These are phyloP conservation scores for Orbilia brochopaga DNA, from an alignment of 2,329 filamentous ascomycete species.

Conservation along the genomic window DNA sequence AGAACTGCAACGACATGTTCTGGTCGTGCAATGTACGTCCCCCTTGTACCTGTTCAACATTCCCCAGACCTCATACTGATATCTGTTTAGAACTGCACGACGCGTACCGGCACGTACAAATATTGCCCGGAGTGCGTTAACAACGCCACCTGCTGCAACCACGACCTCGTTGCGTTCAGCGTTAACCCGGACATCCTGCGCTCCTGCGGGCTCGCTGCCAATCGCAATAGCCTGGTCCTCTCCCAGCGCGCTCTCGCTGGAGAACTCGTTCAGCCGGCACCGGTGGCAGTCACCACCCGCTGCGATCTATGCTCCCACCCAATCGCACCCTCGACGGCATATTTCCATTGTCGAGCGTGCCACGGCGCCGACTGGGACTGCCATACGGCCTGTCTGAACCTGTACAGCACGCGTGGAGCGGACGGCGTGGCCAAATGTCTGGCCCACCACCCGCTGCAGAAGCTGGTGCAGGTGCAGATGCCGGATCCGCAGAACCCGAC, in stretches of 20 bases:
- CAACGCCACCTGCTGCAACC: constrained; percentile 41
- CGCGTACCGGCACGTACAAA: constrained; percentile 18
- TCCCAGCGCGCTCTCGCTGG: constrained; percentile 4
- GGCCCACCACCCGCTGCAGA: constrained; percentile 31
- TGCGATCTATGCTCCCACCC: constrained; percentile 42
- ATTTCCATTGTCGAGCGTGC: constrained; percentile 39
- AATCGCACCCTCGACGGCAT: constrained; percentile 37
- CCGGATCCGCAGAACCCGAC: constrained; percentile 36
- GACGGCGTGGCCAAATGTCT: constrained; percentile 42
- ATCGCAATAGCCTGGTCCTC: constrained; percentile 5
- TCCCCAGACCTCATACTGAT: background rate
- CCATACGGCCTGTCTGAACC: constrained; percentile 22
- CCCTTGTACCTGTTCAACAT: background rate
- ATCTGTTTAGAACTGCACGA: constrained; percentile 19
- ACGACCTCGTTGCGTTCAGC: constrained; percentile 43
- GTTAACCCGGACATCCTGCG: constrained; percentile 28
- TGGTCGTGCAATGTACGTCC: constrained; percentile 36
- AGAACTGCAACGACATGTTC: constrained; percentile 42
- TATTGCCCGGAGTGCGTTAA: constrained; percentile 48
- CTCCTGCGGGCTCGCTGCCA: constrained; percentile 20
- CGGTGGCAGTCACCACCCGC: constrained; percentile 44
- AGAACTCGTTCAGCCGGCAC: constrained; percentile 39
- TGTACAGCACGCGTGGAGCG: constrained; percentile 14
- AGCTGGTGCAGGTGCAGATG: constrained; percentile 42
- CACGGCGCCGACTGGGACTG: constrained; percentile 43